Conservation (phyloP, 305 asterid species). For the Caryopteris hybrid region DNA sequence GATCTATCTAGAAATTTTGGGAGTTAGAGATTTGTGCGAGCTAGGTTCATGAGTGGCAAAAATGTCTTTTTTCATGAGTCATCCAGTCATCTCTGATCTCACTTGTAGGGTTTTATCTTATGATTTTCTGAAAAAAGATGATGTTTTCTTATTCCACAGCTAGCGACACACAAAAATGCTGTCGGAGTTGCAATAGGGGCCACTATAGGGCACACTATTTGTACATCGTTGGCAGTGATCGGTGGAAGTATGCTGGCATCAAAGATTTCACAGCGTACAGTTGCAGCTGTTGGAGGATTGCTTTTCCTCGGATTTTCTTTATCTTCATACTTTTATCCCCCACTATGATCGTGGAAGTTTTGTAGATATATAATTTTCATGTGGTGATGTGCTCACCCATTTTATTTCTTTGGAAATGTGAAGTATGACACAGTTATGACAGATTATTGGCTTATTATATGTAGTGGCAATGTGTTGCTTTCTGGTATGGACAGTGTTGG, state of each 20-base stretch:
- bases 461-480: neutral
- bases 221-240: slow-evolving; percentile 85
- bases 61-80: no score
- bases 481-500: neutral
- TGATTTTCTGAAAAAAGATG: neutral
- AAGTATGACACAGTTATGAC: neutral
- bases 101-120: no score
- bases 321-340: slow-evolving; percentile 92
- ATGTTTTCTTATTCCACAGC: slow-evolving; percentile 33
- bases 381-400: neutral
- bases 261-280: slow-evolving; percentile 91
- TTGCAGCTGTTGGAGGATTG: slow-evolving; percentile 83
- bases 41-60: no score
- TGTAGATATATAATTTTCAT: slow-evolving; percentile 18
- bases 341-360: slow-evolving; percentile 44
- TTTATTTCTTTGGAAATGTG: neutral
- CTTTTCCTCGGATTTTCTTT: slow-evolving; percentile 87
- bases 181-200: slow-evolving; percentile 91
- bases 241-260: slow-evolving; percentile 98
- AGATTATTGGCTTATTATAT: neutral
- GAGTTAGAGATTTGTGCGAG: no score
- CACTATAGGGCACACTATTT: slow-evolving; percentile 70
- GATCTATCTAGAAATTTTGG: no score
- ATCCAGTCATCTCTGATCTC: no score
- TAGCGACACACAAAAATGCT: slow-evolving; percentile 93